phyloP scores from a whole-genome alignment of 2,329 filamentous ascomycete genomes.

The Chrysoporthe deuterocubensis region DNA sequence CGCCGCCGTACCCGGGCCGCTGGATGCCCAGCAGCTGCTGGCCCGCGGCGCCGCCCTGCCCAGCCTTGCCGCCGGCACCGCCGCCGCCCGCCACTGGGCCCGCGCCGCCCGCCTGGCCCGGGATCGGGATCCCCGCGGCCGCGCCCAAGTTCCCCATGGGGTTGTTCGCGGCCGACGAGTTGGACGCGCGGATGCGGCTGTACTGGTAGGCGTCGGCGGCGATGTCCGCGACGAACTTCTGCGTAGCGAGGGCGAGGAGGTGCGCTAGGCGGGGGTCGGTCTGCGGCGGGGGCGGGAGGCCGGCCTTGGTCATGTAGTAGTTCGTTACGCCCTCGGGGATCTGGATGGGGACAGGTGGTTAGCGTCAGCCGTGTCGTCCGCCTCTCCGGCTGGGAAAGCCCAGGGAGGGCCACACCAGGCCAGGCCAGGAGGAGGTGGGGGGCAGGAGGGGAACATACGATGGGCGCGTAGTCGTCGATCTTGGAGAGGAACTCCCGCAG shows the following conservation, averaged over 20 bases:
- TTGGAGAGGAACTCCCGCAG: constrained; percentile 90
- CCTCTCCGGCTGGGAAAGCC: background rate
- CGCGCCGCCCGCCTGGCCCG: constrained; percentile 59
- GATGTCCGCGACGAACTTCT: constrained; percentile 98
- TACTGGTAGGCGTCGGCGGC: constrained; percentile 98
- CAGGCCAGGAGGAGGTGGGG: background rate
- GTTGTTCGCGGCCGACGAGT: constrained; percentile 84
- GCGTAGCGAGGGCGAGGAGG: constrained; percentile 93
- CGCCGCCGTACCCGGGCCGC: constrained; percentile 80
- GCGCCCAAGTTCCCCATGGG: constrained; percentile 86
- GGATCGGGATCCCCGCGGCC: constrained; percentile 69
- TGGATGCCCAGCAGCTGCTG: constrained; percentile 68
- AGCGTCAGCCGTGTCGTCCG: background rate
- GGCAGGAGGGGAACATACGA: constrained; percentile 63
- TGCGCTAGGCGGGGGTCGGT: constrained; percentile 90
- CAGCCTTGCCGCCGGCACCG: background rate
- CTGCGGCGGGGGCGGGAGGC: constrained; percentile 88
- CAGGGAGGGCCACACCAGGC: no score
- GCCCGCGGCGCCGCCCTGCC: constrained; percentile 11
- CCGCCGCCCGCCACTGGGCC: background rate
- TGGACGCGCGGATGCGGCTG: constrained; percentile 91
- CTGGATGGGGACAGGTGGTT: constrained; percentile 47
- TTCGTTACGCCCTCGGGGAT: constrained; percentile 97
- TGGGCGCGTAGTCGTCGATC: constrained; percentile 98
- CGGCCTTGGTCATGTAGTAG: constrained; percentile 96